Evolutionary conservation across 2,329 filamentous ascomycete species (phyloP).

Genomic region (Exophiala bonariae): DNA sequence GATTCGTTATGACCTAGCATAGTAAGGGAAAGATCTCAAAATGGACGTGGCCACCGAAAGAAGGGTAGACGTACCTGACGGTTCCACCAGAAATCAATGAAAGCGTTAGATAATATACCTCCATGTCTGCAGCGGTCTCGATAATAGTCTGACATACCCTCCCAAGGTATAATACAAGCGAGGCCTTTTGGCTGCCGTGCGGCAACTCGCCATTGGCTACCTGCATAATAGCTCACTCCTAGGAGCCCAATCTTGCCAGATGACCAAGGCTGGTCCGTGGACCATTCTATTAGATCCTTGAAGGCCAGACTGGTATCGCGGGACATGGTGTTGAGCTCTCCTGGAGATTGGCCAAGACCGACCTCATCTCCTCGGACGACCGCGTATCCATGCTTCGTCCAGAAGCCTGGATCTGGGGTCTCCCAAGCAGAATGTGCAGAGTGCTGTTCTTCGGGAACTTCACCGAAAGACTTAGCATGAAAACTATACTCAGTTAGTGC

Average conservation of each 20-base stretch:
- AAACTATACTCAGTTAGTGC: constrained; percentile 35
- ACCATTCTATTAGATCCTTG: constrained; percentile 55
- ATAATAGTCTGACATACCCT: constrained; percentile 58
- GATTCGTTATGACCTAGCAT: constrained; percentile 58
- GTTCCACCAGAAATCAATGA: constrained; percentile 56
- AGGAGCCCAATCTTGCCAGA: constrained; percentile 52
- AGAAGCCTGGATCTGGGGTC: constrained; percentile 59
- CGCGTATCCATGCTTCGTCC: constrained; percentile 57
- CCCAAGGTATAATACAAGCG: constrained; percentile 54
- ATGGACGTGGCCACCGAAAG: no score
- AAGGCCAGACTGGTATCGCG: constrained; percentile 54
- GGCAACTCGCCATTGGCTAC: constrained; percentile 56
- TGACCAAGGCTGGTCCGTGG: constrained; percentile 51
- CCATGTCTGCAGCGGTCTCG: constrained; percentile 61
- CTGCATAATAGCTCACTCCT: constrained; percentile 54
- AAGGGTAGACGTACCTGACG: constrained; percentile 36
- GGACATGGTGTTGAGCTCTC: constrained; percentile 55
- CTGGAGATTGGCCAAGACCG: constrained; percentile 53
- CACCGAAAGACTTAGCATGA: constrained; percentile 49
- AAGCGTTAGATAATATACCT: constrained; percentile 59
- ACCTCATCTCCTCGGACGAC: constrained; percentile 58
- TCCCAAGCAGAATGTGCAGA: constrained; percentile 60
- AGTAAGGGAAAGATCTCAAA: no score
- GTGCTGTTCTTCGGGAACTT: constrained; percentile 54
- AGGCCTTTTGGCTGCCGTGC: constrained; percentile 53